These are phyloP conservation scores for Starmera amethionina DNA, from an alignment of 805 yeast species.

Conservation along the genomic window DNA sequence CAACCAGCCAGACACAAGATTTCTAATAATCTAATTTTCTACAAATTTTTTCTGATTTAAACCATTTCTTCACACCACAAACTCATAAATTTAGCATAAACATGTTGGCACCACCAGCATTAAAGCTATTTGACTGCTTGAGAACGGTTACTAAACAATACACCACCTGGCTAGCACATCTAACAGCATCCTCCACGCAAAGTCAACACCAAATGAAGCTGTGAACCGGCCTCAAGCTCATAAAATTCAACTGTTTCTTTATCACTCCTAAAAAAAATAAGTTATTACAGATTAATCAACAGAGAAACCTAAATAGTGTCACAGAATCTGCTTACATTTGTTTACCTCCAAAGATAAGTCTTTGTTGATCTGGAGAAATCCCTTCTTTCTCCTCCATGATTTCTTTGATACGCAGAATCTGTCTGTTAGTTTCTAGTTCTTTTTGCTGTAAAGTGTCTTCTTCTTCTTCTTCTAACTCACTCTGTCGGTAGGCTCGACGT, in stretches of 20 bases:
- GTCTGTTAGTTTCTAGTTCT: conserved; percentile 21
- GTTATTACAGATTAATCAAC: no score
- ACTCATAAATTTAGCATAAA: no score
- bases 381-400: conserved; percentile 94
- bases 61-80: no score
- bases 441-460: conserved; percentile 16
- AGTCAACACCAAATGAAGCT: conserved; percentile 83
- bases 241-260: conserved; percentile 61
- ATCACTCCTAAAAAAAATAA: conserved; percentile 41
- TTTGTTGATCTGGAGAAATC: conserved; percentile 92
- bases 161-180: no score
- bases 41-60: no score
- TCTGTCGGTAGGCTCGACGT: conserved; percentile 59
- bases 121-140: no score
- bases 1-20: no score
- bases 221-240: conserved; percentile 78
- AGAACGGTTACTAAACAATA: no score
- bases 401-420: conserved; percentile 71
- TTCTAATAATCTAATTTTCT: no score
- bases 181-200: conserved; percentile 67
- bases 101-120: no score
- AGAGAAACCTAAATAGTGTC: no score
- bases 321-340: no score
- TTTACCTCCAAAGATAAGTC: conserved; percentile 82
- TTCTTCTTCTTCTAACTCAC: conserved; percentile 23